Evolutionary conservation across 345 rosid genomes (phyloP), one percentile per base, ranked within the genome.

Genomic region (Eucalyptus leucophloia): DNA sequence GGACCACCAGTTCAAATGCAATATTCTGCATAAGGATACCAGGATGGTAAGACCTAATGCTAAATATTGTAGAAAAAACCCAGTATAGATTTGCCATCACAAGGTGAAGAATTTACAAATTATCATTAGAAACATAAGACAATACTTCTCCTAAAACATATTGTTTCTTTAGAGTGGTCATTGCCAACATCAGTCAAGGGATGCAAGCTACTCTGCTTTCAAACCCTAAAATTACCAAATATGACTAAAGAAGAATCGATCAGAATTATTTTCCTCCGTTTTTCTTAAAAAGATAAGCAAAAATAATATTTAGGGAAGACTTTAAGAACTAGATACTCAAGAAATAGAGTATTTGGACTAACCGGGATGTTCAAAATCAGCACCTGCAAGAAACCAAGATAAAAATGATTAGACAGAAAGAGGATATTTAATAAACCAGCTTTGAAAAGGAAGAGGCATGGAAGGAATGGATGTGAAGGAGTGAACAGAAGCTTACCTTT

Each of bases 301-400:
- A 77, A 40, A 77, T 3, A 77, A 40, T 77, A 77, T 11, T 77
- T 21, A 2, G 17, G 30, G 85, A 40, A 32, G 54, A 28, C 12
- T 89, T 30, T 86, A 87, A 90, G 90, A 87, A 89, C 50, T 49
- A 86, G 56, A 83, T n/a, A 40, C 28, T 26, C 19, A 44, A 67
- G 65, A 44, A 32, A 45, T 19, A 65, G 90, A 62, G 89, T 88
- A 86, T 90, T 34, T 83, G 86, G 80, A 95, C 99, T 95, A 94
- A 98, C 99, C 13, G 95, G 96, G 89, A 95, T 91, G 90, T 95
- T 95, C 65, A 97, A 91, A 88, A 97, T 92, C 89, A 96, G 95
- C 89, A 97, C 94, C 99, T 98, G 96, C 97, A 95, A 90, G 92
- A 92, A n/a, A 82, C 92, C 50, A 13, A 86, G 15, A 91, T 49